These are phyloP conservation scores for Russula sp. DNA, from an alignment of 768 basidiomycete genomes.

Conservation along the genomic window DNA sequence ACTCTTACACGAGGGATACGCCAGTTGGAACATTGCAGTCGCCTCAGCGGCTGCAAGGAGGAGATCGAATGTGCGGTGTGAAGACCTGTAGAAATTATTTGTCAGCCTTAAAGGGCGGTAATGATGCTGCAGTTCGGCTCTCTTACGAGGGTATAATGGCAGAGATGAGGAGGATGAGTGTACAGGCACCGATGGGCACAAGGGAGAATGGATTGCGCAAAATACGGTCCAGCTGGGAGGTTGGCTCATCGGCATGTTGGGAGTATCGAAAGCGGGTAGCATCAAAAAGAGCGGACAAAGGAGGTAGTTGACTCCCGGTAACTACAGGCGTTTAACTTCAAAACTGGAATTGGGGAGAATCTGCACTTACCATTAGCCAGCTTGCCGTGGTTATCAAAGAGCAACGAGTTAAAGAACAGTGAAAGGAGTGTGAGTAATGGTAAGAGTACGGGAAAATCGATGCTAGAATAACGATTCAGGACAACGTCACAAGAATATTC, in stretches of 20 bases:
- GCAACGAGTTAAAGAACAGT: constrained; percentile 46
- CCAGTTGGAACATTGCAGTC: constrained; percentile 68
- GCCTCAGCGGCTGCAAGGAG: constrained; percentile 73
- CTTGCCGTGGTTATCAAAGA: constrained; percentile 57
- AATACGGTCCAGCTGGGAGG: constrained; percentile 17
- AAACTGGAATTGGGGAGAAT: neutral
- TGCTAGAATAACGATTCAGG: constrained; percentile 31
- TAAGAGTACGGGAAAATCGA: constrained; percentile 60
- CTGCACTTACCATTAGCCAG: constrained; percentile 51
- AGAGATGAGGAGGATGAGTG: constrained; percentile 47
- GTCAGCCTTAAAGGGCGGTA: neutral
- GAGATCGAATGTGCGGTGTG: constrained; percentile 76
- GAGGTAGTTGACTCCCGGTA: constrained; percentile 56
- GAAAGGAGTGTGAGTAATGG: constrained; percentile 49
- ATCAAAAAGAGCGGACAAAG: constrained; percentile 42
- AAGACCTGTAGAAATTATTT: constrained; percentile 27
- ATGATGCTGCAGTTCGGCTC: neutral
- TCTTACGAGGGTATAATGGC: constrained; percentile 47
- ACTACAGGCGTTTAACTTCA: constrained; percentile 30
- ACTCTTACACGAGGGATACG: constrained; percentile 76
- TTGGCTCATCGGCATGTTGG: constrained; percentile 17
- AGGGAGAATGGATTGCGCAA: constrained; percentile 71
- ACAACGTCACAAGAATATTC: neutral
- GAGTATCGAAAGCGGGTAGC: constrained; percentile 34
- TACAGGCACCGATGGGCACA: constrained; percentile 52